Percentiles rank a stretch among this genome's conserved stretches.
phyloP scores from a whole-genome alignment of 2,329 filamentous ascomycete genomes.

The Curvularia lunata region DNA sequence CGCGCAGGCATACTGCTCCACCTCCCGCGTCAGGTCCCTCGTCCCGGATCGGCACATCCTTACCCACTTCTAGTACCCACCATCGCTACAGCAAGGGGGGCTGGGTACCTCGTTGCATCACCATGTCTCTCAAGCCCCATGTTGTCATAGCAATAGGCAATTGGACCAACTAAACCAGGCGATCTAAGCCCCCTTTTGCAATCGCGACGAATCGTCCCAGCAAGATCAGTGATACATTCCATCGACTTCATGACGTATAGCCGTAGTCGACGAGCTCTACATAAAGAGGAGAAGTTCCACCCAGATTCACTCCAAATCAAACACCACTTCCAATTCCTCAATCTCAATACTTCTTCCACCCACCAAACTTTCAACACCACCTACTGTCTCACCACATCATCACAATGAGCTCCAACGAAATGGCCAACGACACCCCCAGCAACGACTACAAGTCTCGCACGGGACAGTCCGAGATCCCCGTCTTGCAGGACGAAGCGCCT shows the following conservation, averaged over 20 bases:
- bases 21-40: constrained; percentile 14
- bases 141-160: constrained; percentile 24
- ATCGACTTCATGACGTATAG: constrained; percentile 6
- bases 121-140: constrained; percentile 18
- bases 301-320: too few species aligned
- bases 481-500: constrained; percentile 55
- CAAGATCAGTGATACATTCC: neutral
- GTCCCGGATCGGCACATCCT: constrained; percentile 21
- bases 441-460: constrained; percentile 57
- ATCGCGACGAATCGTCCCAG: neutral
- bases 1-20: constrained; percentile 19
- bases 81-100: constrained; percentile 10
- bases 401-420: constrained; percentile 42
- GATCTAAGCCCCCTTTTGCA: too few species aligned
- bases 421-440: constrained; percentile 47
- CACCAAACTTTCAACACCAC: neutral
- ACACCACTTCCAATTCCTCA: too few species aligned
- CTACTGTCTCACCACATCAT: neutral
- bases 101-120: constrained; percentile 8
- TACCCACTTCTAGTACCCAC: constrained; percentile 14
- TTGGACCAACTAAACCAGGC: too few species aligned
- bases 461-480: constrained; percentile 54
- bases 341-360: neutral
- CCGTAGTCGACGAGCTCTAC: neutral
- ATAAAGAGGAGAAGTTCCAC: constrained; percentile 5